These are phyloP conservation scores for Bromus sterilis DNA, from an alignment of 176 grass and related monocot species.

Conservation along the genomic window DNA sequence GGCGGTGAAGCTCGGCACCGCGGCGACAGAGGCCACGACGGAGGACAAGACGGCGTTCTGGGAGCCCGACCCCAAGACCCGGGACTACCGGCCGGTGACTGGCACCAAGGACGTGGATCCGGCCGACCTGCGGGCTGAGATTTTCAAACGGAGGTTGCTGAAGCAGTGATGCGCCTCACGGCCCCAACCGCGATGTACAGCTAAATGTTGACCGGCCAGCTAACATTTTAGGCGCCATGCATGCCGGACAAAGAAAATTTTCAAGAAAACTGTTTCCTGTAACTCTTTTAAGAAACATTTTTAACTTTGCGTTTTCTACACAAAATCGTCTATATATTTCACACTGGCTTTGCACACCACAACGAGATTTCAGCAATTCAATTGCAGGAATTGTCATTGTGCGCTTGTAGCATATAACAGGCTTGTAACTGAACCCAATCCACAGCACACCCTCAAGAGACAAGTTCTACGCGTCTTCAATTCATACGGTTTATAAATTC, in stretches of 20 bases:
- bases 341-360: neutral
- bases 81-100: conserved; percentile 46
- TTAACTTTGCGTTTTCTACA: neutral
- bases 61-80: conserved; percentile 46
- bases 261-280: neutral
- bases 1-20: conserved; percentile 21
- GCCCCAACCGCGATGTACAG: neutral
- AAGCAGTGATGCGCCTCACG: neutral
- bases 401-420: neutral
- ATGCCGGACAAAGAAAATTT: neutral
- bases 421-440: neutral
- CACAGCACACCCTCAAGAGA: neutral
- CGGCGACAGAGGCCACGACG: neutral
- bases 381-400: neutral
- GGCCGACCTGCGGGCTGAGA: conserved; percentile 31
- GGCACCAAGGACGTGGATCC: conserved; percentile 32
- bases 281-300: neutral
- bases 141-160: conserved; percentile 18
- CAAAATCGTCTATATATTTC: neutral
- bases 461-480: too few relatives aligned
- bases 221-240: neutral
- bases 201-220: neutral
- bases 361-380: neutral
- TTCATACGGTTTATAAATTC: too few relatives aligned
- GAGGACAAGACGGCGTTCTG: conserved; percentile 49